Percentiles rank a stretch among this genome's conserved stretches.
Conservation (phyloP, 2,329 filamentous ascomycete genomes). For the Chaetomium strumarium region DNA sequence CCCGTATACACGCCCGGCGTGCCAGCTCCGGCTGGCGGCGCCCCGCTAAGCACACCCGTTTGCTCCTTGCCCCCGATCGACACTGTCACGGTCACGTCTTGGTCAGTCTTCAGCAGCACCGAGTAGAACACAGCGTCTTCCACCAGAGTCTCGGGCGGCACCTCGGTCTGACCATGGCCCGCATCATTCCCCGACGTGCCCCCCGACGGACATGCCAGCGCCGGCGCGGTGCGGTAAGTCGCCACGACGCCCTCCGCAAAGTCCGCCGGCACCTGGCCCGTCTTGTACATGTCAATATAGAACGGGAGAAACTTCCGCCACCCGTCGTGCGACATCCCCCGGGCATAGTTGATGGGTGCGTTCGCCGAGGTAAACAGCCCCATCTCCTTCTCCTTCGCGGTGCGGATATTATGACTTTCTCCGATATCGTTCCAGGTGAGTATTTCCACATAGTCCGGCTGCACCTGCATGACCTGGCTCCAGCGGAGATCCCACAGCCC, state of each 20-base stretch:
- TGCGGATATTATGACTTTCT: conserved; percentile 49
- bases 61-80: too few relatives aligned
- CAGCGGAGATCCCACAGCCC: conserved; percentile 52
- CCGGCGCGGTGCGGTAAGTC: conserved; percentile 30
- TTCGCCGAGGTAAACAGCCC: conserved; percentile 35
- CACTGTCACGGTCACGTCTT: conserved; percentile 13
- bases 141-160: conserved; percentile 14
- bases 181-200: conserved; percentile 28
- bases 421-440: conserved; percentile 48
- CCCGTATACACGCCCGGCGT: conserved; percentile 19
- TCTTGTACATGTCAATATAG: conserved; percentile 46
- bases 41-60: too few relatives aligned
- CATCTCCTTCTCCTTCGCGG: conserved; percentile 34
- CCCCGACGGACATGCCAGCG: conserved; percentile 26
- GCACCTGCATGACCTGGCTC: conserved; percentile 38
- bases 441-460: conserved; percentile 27
- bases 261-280: conserved; percentile 19
- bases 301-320: conserved; percentile 45
- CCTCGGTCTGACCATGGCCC: conserved; percentile 9
- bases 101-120: conserved; percentile 13
- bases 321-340: conserved; percentile 43
- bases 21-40: conserved; percentile 10
- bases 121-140: conserved; percentile 20
- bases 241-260: conserved; percentile 27
- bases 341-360: conserved; percentile 44